Evolutionary conservation across 345 rosid species (phyloP), one percentile per base, ranked within the genome.

Genomic region (Kandelia obovata): DNA sequence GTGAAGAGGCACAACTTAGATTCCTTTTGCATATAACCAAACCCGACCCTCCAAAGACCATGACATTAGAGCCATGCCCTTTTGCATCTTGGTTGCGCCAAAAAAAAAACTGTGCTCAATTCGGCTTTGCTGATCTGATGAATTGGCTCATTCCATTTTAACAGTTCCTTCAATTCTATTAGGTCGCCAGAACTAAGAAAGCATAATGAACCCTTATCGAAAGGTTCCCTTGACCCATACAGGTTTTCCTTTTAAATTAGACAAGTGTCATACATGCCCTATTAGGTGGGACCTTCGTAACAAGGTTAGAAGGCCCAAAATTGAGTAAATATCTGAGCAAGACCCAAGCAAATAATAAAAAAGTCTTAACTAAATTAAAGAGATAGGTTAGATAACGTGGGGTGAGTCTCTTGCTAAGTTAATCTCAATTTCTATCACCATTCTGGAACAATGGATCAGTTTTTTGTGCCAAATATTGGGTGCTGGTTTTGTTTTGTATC

Each of bases 361-460:
- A 52, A 28, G 19, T 26, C 65, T 53, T 25, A 27, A 32, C 56
- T 51, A 27, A 53, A 11, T 39, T 8, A 39, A 20, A 34, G 47
- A 20, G 49, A 10, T 15, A 7, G 52, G 56, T 19, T 25, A 4
- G 39, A 27, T 26, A 16, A 49, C 17, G 39, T 59, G 61, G 70
- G 67, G 73, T 67, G 78, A 71, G 1, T n/a, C 49, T 49, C 34
- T 34, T 16, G 19, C 53, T 73, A 62, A 67, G 53, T 31, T 58
- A 67, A 34, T 67, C 71, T 47, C 31, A 56, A 43, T 30, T 43
- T 28, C 30, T 7, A 47, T 46, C 68, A 31, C 46, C 65, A 49
- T 64, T 59, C 28, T 52, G 63, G 57, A 68, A 55, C 28, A 23
- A 10, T 56, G 28, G 28, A 21, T 26, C 30, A 56, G 28, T 26